phyloP scores from a whole-genome alignment of 768 basidiomycete genomes.

The Xerocomellus dryophilus region DNA sequence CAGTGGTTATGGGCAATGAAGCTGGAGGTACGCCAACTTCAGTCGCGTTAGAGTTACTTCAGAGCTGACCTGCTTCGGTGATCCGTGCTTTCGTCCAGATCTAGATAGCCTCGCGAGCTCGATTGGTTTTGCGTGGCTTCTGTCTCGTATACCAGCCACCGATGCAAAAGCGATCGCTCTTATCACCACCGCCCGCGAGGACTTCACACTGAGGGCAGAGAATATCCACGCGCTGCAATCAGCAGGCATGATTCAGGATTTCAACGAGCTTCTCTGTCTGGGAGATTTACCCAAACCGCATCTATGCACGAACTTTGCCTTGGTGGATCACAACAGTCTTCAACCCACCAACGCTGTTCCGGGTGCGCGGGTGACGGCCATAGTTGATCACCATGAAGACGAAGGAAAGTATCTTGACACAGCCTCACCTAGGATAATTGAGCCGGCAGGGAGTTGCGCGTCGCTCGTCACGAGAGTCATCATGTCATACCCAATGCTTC shows the following conservation, averaged over 20 bases:
- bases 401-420: slow-evolving; percentile 63
- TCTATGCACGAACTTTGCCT: slow-evolving; percentile 55
- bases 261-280: slow-evolving; percentile 59
- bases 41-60: neutral
- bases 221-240: slow-evolving; percentile 74
- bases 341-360: slow-evolving; percentile 39
- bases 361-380: slow-evolving; percentile 56
- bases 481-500: slow-evolving; percentile 23
- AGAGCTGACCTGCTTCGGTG: neutral
- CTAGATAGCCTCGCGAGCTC: slow-evolving; percentile 87
- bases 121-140: slow-evolving; percentile 78
- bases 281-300: slow-evolving; percentile 56
- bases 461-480: slow-evolving; percentile 51
- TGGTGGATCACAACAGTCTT: slow-evolving; percentile 91
- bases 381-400: slow-evolving; percentile 93
- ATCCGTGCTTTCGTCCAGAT: slow-evolving; percentile 47
- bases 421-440: slow-evolving; percentile 65
- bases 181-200: slow-evolving; percentile 61
- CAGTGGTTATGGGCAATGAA: slow-evolving; percentile 91
- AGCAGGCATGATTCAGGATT: slow-evolving; percentile 50
- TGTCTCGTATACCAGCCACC: slow-evolving; percentile 34
- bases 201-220: slow-evolving; percentile 81
- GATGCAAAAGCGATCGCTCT: slow-evolving; percentile 65
- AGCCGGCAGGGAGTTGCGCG: slow-evolving; percentile 74
- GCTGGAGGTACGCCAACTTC: slow-evolving; percentile 67